phyloP scores from a whole-genome alignment of 106 monocot species.

The Ottelia alismoides region DNA sequence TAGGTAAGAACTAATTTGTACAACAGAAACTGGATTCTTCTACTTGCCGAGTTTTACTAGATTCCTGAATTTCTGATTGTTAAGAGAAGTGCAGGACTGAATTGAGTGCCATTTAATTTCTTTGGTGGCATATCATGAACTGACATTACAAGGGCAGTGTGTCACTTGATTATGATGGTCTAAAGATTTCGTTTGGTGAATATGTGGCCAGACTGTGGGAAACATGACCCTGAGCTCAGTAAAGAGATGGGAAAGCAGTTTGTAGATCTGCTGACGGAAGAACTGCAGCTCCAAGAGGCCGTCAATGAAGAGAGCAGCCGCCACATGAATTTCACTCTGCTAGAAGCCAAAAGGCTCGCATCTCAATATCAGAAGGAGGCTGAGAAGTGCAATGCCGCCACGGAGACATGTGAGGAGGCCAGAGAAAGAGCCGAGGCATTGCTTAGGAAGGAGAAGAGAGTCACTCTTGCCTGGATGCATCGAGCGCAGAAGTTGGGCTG shows the following conservation, averaged over 20 bases:
- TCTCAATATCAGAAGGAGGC: slow-evolving; percentile 78
- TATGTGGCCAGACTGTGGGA: slow-evolving; percentile 65
- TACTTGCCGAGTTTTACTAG: neutral
- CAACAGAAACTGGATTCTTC: neutral
- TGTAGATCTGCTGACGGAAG: slow-evolving; percentile 76
- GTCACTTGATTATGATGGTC: too few species aligned
- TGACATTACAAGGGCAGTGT: too few species aligned
- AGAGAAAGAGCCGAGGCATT: slow-evolving; percentile 50
- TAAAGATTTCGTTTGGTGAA: too few species aligned
- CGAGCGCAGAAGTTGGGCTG: slow-evolving; percentile 67
- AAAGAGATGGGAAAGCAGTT: slow-evolving; percentile 78
- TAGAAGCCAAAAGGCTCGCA: slow-evolving; percentile 60
- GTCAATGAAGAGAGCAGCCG: slow-evolving; percentile 50
- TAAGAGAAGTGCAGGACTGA: neutral
- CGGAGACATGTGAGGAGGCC: slow-evolving; percentile 80
- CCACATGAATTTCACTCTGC: slow-evolving; percentile 65
- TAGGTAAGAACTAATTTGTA: too few species aligned
- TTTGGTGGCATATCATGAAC: too few species aligned
- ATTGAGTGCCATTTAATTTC: too few species aligned
- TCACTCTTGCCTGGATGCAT: slow-evolving; percentile 50
- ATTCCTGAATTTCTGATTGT: neutral
- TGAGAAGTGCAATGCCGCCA: slow-evolving; percentile 84
- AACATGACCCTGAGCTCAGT: slow-evolving; percentile 61
- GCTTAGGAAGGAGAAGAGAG: slow-evolving; percentile 53
- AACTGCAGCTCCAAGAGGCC: slow-evolving; percentile 45